These are phyloP conservation scores for Crithidia fasciculata DNA, from an alignment of 208 protist species.

Conservation along the genomic window DNA sequence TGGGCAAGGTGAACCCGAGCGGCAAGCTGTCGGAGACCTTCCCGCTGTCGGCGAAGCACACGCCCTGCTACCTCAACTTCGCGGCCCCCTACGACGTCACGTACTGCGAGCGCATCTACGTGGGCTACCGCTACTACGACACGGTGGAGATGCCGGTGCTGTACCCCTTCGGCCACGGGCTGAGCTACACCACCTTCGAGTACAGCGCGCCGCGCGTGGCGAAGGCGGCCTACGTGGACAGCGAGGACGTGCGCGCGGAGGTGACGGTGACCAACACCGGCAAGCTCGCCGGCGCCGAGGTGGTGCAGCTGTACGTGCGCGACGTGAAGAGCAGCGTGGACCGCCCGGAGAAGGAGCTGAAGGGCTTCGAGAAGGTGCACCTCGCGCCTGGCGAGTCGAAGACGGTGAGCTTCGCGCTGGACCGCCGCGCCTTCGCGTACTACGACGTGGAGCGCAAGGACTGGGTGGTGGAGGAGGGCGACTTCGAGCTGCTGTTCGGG, in stretches of 20 bases:
- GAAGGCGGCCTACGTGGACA: constrained; percentile 13
- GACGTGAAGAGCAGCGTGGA: constrained; percentile 11
- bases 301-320: constrained; percentile 17
- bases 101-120: constrained; percentile 6
- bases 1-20: constrained; percentile 16
- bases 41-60: not conserved
- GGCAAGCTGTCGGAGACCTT: constrained; percentile 14
- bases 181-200: constrained; percentile 17
- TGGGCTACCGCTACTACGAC: constrained; percentile 13
- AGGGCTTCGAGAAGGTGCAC: constrained; percentile 16
- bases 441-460: constrained; percentile 15
- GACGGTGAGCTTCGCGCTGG: constrained; percentile 8
- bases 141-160: not conserved
- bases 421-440: constrained; percentile 16
- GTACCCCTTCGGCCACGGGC: constrained; percentile 12
- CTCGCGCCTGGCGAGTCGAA: constrained; percentile 5
- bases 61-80: not conserved
- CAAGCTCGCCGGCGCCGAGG: constrained; percentile 6
- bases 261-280: constrained; percentile 13
- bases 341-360: constrained; percentile 12
- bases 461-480: constrained; percentile 11
- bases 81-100: not conserved
- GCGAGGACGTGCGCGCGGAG: constrained; percentile 4
- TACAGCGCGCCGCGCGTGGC: constrained; percentile 9
- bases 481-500: constrained; percentile 14